phyloP scores from a whole-genome alignment of 176 grass and related monocot species.

The Saccharum officinarum region DNA sequence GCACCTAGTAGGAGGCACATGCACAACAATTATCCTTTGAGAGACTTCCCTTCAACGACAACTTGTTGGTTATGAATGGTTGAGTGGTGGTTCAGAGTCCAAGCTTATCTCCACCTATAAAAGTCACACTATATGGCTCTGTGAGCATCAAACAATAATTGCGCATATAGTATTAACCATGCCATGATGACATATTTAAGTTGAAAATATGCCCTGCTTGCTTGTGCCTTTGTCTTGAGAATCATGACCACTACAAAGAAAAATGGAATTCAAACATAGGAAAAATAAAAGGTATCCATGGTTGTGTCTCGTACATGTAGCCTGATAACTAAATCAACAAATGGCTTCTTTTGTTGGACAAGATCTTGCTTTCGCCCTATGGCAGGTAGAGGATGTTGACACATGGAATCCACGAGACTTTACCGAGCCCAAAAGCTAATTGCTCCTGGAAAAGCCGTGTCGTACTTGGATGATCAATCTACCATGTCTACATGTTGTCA shows the following conservation, averaged over 20 bases:
- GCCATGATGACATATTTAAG: not conserved
- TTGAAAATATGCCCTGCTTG: not conserved
- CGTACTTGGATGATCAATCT: not conserved
- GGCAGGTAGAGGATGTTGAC: conserved; percentile 21
- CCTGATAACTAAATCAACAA: not conserved
- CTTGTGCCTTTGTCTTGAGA: not conserved
- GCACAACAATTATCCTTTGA: not conserved
- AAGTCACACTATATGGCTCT: not conserved
- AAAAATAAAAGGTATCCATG: conserved; percentile 10
- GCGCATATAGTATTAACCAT: not conserved
- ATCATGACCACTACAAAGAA: not conserved
- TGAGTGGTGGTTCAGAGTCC: not conserved
- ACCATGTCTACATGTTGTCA: not conserved
- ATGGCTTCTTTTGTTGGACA: not conserved
- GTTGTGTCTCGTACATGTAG: conserved; percentile 4
- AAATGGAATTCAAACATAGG: conserved; percentile 6
- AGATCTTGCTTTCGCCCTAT: conserved; percentile 10
- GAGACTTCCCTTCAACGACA: not conserved
- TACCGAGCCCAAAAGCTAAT: not conserved
- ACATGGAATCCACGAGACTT: conserved; percentile 38
- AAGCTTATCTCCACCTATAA: not conserved
- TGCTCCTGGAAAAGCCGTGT: not conserved
- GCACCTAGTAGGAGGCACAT: not conserved
- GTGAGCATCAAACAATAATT: not conserved
- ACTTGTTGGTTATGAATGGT: not conserved